These are phyloP conservation scores for Closterium sp. DNA, from an alignment of 139 green algal species.

Conservation along the genomic window DNA sequence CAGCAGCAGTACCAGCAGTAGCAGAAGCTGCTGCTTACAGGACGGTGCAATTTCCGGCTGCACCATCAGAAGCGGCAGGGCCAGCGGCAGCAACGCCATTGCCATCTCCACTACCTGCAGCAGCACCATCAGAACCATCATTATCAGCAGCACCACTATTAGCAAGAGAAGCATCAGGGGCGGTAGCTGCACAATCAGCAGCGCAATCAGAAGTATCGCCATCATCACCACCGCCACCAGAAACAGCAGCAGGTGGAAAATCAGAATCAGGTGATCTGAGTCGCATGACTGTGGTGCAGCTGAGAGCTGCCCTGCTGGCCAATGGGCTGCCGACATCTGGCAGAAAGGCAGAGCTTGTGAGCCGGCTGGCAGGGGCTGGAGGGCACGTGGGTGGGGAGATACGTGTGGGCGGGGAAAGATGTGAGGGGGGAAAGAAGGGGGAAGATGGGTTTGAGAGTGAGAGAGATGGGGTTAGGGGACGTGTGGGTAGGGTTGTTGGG, in stretches of 20 bases:
- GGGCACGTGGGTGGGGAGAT: neutral
- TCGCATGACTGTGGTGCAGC: neutral
- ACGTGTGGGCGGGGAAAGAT: neutral
- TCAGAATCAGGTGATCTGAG: neutral
- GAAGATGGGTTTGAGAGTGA: neutral
- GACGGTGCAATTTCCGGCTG: too few species aligned
- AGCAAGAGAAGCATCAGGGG: too few species aligned
- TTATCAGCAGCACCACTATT: neutral
- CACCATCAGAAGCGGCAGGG: too few species aligned
- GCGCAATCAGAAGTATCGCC: too few species aligned
- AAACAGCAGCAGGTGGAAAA: neutral
- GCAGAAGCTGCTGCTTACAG: too few species aligned
- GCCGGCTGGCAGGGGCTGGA: neutral
- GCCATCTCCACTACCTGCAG: neutral
- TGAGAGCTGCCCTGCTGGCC: neutral
- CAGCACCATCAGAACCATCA: neutral
- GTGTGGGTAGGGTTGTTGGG: neutral
- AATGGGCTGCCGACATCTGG: neutral
- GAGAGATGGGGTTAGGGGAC: neutral
- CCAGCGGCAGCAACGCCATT: neutral
- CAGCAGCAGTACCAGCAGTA: neutral
- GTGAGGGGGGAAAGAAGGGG: neutral
- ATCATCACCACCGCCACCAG: too few species aligned
- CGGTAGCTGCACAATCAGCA: neutral
- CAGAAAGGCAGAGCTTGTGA: neutral